Evolutionary conservation across 768 basidiomycete species (phyloP), one percentile per base, ranked within the genome.

Genomic region (Trametes cubensis): DNA sequence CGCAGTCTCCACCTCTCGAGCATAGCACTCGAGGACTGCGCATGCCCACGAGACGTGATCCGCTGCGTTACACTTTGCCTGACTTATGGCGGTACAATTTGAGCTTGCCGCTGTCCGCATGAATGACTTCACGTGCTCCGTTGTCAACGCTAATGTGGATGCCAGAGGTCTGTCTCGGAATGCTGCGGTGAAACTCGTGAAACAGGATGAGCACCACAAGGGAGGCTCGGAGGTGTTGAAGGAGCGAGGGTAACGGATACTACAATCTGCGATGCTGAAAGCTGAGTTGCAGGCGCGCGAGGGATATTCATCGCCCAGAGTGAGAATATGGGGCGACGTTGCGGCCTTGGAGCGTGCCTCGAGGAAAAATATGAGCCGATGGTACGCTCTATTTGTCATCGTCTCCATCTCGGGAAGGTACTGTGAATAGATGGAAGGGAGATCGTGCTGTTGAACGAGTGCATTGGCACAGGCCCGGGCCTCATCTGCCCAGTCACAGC

Each of bases 341-440:
- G 41, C 40, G 21, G 49, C 42, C 18, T 14, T 79, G 84, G 81
- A 52, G 81, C 80, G 66, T 81, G 82, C 70, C 83, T 85, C 40
- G 15, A 54, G 7, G 25, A 48, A 63, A 13, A 40, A 17, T 6
- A 63, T 21, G 15, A 63, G 57, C 11, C 38, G 34, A 18, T 28
- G 53, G 26, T 63, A 63, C 2, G 51, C 17, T 21, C 25, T 25
- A 20, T 23, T 45, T 13, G 34, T n/a, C 3, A 45, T 50, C 6
- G 4, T 39, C 53, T 59, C 62, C 62, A 63, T 63, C 7, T 42
- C 52, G 11, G 62, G 39, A 6, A 42, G 8, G 25, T 63, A 63
- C 7, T 21, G 44, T 5, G 3, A 5, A 4, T 28, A 6, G 18
- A 63, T 54, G 13, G 28, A 17, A 4, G 39, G n/a, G 5, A 63